Conservation (phyloP, 2,329 filamentous ascomycete species). For the Fusarium goolgardi region DNA sequence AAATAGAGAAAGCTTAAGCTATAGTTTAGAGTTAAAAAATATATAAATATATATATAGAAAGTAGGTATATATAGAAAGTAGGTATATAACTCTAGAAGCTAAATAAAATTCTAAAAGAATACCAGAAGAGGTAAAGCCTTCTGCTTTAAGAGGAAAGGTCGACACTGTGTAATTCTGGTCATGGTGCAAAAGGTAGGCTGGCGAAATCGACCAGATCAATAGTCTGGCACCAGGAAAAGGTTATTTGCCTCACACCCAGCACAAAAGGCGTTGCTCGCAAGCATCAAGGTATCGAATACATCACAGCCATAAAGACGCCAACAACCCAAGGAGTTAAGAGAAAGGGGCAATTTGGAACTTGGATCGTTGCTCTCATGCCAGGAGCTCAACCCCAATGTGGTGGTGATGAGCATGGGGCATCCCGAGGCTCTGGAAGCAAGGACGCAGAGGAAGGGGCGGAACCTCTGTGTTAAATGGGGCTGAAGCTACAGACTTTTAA, state of each 20-base stretch:
- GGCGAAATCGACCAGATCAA: conserved; percentile 16
- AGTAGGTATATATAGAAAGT: too few species aligned
- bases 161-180: conserved; percentile 1
- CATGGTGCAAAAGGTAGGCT: conserved; percentile 15
- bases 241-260: conserved; percentile 1
- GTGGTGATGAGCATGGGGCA: conserved; percentile 25
- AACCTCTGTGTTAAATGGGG: conserved; percentile 18
- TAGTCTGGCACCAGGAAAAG: conserved; percentile 26
- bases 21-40: too few species aligned
- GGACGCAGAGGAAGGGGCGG: conserved; percentile 26
- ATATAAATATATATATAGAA: too few species aligned
- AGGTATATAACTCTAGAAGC: conserved; percentile 42
- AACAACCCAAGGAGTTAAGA: conserved; percentile 21
- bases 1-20: too few species aligned
- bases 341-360: conserved; percentile 28
- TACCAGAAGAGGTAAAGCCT: conserved; percentile 38
- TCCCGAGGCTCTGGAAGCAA: conserved; percentile 28
- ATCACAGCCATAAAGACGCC: neutral
- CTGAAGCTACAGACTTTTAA: conserved; percentile 31
- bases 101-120: conserved; percentile 38
- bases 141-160: conserved; percentile 20
- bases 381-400: conserved; percentile 28
- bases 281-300: conserved; percentile 42
- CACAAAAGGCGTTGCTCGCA: conserved; percentile 26
- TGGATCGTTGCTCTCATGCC: conserved; percentile 8